A percentile compares a stretch with the other conserved stretches of the same genome.
Evolutionary conservation across 202 grass and related monocot species (phyloP).

Genomic region (Schoenoplectus tabernaemontani): DNA sequence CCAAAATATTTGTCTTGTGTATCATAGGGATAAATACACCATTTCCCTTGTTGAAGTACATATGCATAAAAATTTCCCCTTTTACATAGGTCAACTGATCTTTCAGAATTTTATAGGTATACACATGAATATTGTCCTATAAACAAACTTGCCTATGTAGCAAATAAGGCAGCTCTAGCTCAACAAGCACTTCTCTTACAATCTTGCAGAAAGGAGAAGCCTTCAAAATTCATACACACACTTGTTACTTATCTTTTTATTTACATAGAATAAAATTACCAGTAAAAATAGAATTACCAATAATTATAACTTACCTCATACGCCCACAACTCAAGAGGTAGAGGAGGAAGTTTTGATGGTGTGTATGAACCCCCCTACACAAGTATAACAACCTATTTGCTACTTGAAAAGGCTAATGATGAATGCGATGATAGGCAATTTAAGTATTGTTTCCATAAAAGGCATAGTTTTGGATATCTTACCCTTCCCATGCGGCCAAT

Average conservation of each 20-base stretch:
- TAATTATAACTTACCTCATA: conserved; percentile 57
- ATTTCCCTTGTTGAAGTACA: background rate
- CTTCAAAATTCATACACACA: conserved; percentile 31
- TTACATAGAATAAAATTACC: background rate
- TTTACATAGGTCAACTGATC: background rate
- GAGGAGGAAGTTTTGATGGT: conserved; percentile 59
- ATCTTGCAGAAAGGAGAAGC: conserved; percentile 91
- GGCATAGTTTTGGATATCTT: conserved; percentile 12
- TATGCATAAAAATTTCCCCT: background rate
- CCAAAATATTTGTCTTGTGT: background rate
- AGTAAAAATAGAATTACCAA: background rate
- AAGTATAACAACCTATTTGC: conserved; percentile 7
- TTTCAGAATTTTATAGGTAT: background rate
- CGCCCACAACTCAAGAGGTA: conserved; percentile 81
- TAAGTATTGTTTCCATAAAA: background rate
- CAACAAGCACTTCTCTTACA: conserved; percentile 74
- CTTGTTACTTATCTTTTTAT: conserved; percentile 15
- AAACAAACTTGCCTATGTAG: conserved; percentile 47
- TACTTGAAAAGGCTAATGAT: conserved; percentile 7
- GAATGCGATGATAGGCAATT: conserved; percentile 2
- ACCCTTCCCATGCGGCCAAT: conserved; percentile 74
- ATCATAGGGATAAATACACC: background rate
- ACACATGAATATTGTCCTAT: background rate
- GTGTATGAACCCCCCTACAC: conserved; percentile 58
- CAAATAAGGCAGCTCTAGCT: conserved; percentile 80